Conservation (phyloP, 495 filamentous ascomycete species). For the Neurospora sp. region DNA sequence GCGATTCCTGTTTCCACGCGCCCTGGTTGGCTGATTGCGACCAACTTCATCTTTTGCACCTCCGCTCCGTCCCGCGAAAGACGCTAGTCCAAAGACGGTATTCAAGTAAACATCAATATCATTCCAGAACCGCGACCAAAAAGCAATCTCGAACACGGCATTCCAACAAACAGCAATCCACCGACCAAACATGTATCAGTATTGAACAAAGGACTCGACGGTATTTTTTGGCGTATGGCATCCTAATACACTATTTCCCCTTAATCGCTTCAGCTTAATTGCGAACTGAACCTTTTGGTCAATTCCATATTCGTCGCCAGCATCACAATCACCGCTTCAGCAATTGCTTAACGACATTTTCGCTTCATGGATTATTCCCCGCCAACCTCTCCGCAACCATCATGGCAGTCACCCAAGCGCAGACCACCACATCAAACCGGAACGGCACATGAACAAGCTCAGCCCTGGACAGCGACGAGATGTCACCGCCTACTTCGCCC, state of each 20-base stretch:
- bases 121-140: background rate
- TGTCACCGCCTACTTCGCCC: constrained; percentile 48
- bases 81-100: constrained; percentile 11
- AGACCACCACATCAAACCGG: background rate
- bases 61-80: background rate
- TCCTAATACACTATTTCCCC: background rate
- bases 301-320: background rate
- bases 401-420: constrained; percentile 1
- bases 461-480: constrained; percentile 45
- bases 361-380: background rate
- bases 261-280: background rate
- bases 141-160: background rate
- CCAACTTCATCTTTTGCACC: background rate
- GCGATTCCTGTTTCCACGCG: background rate
- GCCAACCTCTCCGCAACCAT: background rate
- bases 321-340: background rate
- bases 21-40: background rate
- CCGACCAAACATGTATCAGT: background rate
- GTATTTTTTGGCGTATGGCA: background rate
- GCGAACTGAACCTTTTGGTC: background rate
- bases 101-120: constrained; percentile 10
- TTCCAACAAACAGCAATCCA: background rate
- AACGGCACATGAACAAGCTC: constrained; percentile 2
- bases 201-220: background rate
- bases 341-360: background rate